Base-by-base conservation (phyloP, 805 yeast species). In the Ogataea paraovalis region DNA sequence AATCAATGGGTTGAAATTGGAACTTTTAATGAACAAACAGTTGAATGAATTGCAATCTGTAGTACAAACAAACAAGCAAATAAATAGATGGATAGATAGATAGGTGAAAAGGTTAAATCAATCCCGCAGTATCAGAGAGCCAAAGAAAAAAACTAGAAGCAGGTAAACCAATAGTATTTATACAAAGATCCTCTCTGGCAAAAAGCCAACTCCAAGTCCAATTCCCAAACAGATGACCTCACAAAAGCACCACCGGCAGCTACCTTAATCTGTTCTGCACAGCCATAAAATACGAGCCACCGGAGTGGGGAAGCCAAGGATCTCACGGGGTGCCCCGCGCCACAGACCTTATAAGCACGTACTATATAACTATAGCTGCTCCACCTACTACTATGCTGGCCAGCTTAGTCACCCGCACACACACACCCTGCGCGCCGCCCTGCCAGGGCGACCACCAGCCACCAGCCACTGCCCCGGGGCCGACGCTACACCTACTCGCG, bases 121-220 rank as follows among this genome's bases (percentile, higher is more conserved):
- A 30, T 30, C 34, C 12, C 5, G 22, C 41, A 21, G n/a, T n/a
- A n/a, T n/a, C n/a, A n/a, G n/a, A 22, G 18, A 39, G 7, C 14
- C 12, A 39, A 39, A n/a, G n/a, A 22, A 22, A 32, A 39, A 32
- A 44, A 28, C n/a, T n/a, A n/a, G n/a, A n/a, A n/a, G n/a, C 27
- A 21, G 20, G 28, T 16, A 30, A 30, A 19, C 18, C 32, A 22
- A 41, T 28, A 21, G 44, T 23, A 44, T 44, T 44, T 44, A 44
- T 44, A 44, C 19, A 21, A 14, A n/a, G n/a, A n/a, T n/a, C n/a
- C n/a, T n/a, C 13, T 30, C 12, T 25, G 6, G 28, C 28, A 25
- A 25, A 6, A 6, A 25, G 28, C 5, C 34, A 30, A 30, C 12
- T 7, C 13, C 34, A 30, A n/a, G 34, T 14, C 12, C 13, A 14